Conservation (phyloP, 2,329 filamentous ascomycete genomes). For the Cercospora janseana region DNA sequence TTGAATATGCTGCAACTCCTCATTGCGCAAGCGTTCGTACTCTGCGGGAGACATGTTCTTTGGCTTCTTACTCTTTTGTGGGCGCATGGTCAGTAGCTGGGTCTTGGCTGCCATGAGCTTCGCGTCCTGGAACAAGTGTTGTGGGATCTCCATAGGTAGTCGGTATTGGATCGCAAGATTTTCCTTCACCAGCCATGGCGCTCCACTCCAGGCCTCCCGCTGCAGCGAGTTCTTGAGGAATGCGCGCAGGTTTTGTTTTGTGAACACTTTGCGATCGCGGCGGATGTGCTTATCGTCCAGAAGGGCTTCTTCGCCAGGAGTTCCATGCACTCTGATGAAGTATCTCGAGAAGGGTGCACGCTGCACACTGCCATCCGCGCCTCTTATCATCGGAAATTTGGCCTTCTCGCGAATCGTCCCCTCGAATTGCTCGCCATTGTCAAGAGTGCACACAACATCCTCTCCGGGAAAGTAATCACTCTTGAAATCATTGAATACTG, state of each 20-base stretch:
- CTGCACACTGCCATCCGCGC: slow-evolving; percentile 66
- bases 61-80: slow-evolving; percentile 27
- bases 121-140: slow-evolving; percentile 76
- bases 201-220: slow-evolving; percentile 89
- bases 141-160: slow-evolving; percentile 82
- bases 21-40: slow-evolving; percentile 25
- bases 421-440: slow-evolving; percentile 58
- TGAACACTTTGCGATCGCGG: slow-evolving; percentile 87
- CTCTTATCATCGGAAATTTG: slow-evolving; percentile 60
- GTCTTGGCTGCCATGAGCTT: slow-evolving; percentile 48
- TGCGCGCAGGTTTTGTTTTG: slow-evolving; percentile 86
- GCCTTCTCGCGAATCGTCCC: slow-evolving; percentile 84
- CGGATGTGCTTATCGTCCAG: slow-evolving; percentile 78
- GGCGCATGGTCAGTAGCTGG: slow-evolving; percentile 29
- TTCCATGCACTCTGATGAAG: slow-evolving; percentile 69
- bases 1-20: slow-evolving; percentile 21
- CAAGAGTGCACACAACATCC: slow-evolving; percentile 69
- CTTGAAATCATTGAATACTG: slow-evolving; percentile 68
- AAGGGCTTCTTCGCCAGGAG: slow-evolving; percentile 67
- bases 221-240: slow-evolving; percentile 96
- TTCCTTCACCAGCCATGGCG: slow-evolving; percentile 90
- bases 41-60: slow-evolving; percentile 27
- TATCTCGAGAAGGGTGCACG: slow-evolving; percentile 72
- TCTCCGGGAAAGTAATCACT: slow-evolving; percentile 89
- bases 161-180: slow-evolving; percentile 79